phyloP scores from a whole-genome alignment of 768 basidiomycete genomes.

The Sistotremastrum niveocremeum region DNA sequence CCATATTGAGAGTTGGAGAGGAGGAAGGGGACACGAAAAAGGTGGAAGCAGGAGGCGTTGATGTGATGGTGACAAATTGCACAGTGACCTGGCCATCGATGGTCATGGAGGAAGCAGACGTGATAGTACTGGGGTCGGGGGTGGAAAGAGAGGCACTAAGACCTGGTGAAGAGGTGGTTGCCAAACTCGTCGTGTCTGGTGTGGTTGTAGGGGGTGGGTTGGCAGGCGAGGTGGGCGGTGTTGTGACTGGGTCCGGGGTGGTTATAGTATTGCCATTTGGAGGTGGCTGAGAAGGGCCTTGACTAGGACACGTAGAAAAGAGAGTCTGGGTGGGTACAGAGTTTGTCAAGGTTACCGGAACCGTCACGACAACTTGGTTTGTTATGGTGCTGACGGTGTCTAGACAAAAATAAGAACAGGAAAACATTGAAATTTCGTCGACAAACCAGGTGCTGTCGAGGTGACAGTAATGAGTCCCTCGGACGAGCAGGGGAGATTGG shows the following conservation, averaged over 20 bases:
- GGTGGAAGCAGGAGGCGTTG: background rate
- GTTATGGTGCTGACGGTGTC: background rate
- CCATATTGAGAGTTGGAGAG: background rate
- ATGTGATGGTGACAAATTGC: background rate
- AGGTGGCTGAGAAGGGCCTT: background rate
- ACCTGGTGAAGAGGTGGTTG: background rate
- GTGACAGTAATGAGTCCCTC: background rate
- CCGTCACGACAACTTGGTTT: background rate
- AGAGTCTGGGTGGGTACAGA: background rate
- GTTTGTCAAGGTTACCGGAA: background rate
- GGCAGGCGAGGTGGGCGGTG: background rate
- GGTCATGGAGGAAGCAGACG: background rate
- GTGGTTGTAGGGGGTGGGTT: background rate
- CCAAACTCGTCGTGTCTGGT: background rate
- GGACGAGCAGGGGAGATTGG: background rate
- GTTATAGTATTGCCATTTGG: background rate
- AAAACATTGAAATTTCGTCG: background rate
- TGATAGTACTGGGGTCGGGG: background rate
- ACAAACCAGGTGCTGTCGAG: background rate
- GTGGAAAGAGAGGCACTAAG: background rate
- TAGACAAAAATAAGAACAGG: background rate
- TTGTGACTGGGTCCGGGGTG: background rate
- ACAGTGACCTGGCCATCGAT: background rate
- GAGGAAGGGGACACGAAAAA: background rate
- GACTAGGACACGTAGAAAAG: constrained; percentile 1